phyloP scores from a whole-genome alignment of 2,329 filamentous ascomycete genomes.

The Aspergillus brunneoviolaceus region DNA sequence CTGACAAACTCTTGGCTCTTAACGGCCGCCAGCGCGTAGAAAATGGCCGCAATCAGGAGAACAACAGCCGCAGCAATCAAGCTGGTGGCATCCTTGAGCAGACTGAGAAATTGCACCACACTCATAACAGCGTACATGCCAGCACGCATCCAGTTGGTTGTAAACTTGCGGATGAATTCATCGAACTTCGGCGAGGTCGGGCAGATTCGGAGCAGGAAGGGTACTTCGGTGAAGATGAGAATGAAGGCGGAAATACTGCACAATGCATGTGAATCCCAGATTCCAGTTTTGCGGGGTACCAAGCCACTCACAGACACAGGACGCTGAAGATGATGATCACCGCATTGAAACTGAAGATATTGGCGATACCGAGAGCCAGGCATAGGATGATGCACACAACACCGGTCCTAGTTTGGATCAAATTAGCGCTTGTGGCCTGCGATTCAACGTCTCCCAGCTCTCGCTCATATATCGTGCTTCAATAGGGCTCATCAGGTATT shows the following conservation, averaged over 20 bases:
- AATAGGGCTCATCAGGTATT: no score
- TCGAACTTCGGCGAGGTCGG: slow-evolving; percentile 91
- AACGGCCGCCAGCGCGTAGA: slow-evolving; percentile 61
- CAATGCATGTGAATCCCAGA: slow-evolving; percentile 42
- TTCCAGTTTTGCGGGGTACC: background rate
- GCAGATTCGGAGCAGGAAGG: slow-evolving; percentile 94
- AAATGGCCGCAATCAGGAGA: slow-evolving; percentile 71
- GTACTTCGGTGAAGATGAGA: slow-evolving; percentile 85
- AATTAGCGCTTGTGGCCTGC: slow-evolving; percentile 15
- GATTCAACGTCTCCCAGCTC: background rate
- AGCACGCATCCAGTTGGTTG: slow-evolving; percentile 95
- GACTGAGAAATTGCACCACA: slow-evolving; percentile 78
- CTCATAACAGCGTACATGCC: slow-evolving; percentile 81
- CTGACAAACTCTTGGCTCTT: slow-evolving; percentile 49
- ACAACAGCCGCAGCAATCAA: slow-evolving; percentile 85
- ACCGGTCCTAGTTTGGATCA: slow-evolving; percentile 38
- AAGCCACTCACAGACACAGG: slow-evolving; percentile 54
- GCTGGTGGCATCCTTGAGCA: slow-evolving; percentile 63
- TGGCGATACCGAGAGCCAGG: slow-evolving; percentile 67
- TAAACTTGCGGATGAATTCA: slow-evolving; percentile 82
- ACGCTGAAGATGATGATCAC: slow-evolving; percentile 62
- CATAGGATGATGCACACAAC: slow-evolving; percentile 64
- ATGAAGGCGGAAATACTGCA: slow-evolving; percentile 67
- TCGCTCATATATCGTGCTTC: no score
- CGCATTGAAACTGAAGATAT: slow-evolving; percentile 61